phyloP scores from a whole-genome alignment of 305 asterid species.

The Rubia peregrina region DNA sequence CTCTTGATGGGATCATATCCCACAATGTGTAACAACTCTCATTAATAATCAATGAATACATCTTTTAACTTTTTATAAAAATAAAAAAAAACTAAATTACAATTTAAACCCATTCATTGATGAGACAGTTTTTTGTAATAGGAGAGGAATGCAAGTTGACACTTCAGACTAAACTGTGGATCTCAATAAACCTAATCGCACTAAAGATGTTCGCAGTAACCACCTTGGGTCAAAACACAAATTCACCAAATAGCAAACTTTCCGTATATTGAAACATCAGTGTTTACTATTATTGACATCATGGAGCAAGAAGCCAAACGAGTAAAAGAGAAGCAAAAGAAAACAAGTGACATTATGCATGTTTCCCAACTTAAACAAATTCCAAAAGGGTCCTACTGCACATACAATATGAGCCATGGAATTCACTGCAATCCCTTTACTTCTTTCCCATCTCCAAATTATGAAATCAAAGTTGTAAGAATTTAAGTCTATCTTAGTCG shows the following conservation, averaged over 20 bases:
- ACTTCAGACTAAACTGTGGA: no score
- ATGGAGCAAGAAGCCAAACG: background rate
- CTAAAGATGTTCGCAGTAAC: background rate
- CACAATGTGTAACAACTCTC: no score
- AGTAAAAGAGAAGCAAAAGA: background rate
- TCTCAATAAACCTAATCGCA: background rate
- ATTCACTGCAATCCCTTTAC: background rate
- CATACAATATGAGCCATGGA: background rate
- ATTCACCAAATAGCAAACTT: background rate
- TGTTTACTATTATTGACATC: background rate
- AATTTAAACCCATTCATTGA: no score
- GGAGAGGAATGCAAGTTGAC: no score
- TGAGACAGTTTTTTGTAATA: no score
- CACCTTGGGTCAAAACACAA: background rate
- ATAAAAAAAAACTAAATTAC: no score
- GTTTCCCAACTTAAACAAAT: background rate
- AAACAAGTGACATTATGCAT: constrained; percentile 7
- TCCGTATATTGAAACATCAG: background rate
- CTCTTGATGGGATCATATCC: no score
- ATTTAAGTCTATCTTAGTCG: background rate
- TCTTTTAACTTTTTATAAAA: no score
- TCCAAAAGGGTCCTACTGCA: background rate
- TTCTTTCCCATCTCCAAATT: background rate
- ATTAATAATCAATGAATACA: no score
- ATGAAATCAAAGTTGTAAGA: background rate